Evolutionary conservation across 139 green algal genomes (phyloP), one percentile per base, ranked within the genome.

Genomic region (Nannochloris sp.): DNA sequence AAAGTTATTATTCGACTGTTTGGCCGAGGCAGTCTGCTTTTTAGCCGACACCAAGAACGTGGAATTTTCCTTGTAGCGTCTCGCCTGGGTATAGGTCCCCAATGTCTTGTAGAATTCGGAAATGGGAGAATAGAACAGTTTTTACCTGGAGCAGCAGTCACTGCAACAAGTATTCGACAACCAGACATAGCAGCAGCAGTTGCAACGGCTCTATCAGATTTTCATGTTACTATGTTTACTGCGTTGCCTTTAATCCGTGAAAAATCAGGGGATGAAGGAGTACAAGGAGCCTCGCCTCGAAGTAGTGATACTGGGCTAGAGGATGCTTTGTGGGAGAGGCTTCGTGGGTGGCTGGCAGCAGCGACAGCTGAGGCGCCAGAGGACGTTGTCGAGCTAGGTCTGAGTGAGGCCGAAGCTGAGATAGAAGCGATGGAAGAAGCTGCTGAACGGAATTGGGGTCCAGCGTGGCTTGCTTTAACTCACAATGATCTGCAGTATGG

Each of bases 401-500:
- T 59, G 12, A 12, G 12, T 19, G 51, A 12, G 12, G 51, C 12
- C 27, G 51, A 33, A 35, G 12, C 9, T 33, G 51, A 59, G 51
- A 35, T 59, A 19, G 51, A 25, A 23, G 12, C 12, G 12, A 30
- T 62, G 8, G 34, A 19, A 23, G 19, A 44, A 19, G 8, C 15
- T 44, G 33, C 15, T n/a, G 15, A 62, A 57, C 8, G 32, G 12
- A 51, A 51, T 19, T 51, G 8, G 12, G 48, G 12, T 34, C 12
- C 48, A 36, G 9, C 12, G 29, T 9, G 12, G 48, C 9, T 36
- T 59, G 48, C 48, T 12, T 45, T 45, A 45, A 45, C 74, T 70
- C 84, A 90, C 72, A 89, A 87, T 60, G 84, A 90, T 63, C 63
- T 88, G 27, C 84, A 88, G 68, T 89, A 81, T 35, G 84, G 80